Evolutionary conservation across 306 rosid species (phyloP).

Genomic region (Pyrus bretschneideri): DNA sequence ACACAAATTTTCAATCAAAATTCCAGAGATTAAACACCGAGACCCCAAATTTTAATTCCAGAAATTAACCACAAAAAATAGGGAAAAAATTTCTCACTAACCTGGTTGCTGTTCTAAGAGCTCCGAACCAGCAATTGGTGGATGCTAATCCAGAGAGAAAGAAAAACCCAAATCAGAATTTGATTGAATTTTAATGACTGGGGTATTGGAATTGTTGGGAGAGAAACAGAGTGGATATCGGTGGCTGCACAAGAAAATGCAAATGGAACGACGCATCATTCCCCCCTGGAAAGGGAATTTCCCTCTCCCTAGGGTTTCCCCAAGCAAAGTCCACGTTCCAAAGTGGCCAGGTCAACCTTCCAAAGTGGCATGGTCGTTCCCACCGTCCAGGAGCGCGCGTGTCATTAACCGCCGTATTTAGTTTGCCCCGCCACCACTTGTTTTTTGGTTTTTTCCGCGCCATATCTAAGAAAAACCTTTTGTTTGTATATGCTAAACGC

Average conservation of each 20-base stretch:
- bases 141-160: background rate
- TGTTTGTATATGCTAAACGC: no score
- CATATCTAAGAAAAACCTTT: background rate
- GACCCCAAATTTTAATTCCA: background rate
- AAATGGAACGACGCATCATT: background rate
- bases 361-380: background rate
- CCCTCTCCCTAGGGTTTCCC: constrained; percentile 15
- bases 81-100: background rate
- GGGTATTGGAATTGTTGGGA: background rate
- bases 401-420: rapidly evolving
- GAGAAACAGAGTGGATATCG: constrained; percentile 1
- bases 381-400: constrained; percentile 29
- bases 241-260: background rate
- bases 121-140: constrained; percentile 6
- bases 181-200: background rate
- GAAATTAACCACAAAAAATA: background rate
- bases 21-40: background rate
- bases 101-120: background rate
- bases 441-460: background rate
- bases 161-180: background rate
- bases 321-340: constrained; percentile 23
- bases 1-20: background rate
- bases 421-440: background rate
- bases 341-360: constrained; percentile 22
- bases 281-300: background rate